These are phyloP conservation scores for Nannochloris sp. DNA, from an alignment of 139 green algal species.

Conservation along the genomic window DNA sequence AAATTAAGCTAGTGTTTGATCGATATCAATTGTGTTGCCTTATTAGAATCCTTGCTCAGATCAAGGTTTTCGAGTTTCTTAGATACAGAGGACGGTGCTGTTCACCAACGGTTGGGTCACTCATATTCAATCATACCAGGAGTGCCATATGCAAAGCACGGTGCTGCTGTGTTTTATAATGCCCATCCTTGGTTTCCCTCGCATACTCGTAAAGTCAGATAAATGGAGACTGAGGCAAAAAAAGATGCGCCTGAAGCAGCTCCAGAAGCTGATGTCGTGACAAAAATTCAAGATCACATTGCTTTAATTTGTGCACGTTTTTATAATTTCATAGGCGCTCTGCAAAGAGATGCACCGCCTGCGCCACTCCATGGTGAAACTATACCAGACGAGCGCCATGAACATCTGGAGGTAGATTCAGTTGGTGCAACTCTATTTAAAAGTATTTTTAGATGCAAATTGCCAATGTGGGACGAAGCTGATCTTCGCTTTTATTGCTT, in stretches of 20 bases:
- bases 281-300: conserved; percentile 9
- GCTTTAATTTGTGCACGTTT: conserved; percentile 9
- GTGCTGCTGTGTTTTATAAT: too few species aligned
- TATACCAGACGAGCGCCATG: not conserved
- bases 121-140: too few species aligned
- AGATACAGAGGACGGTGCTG: too few species aligned
- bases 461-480: not conserved
- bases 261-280: conserved; percentile 11
- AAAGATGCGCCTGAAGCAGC: too few species aligned
- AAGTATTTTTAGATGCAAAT: not conserved
- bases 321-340: conserved; percentile 20
- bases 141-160: too few species aligned
- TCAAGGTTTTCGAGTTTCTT: too few species aligned
- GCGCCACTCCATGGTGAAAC: not conserved
- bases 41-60: not conserved
- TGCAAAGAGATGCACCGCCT: conserved; percentile 23
- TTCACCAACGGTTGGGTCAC: too few species aligned
- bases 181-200: too few species aligned
- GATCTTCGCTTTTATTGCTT: not conserved
- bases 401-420: not conserved
- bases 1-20: not conserved
- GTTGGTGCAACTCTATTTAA: not conserved
- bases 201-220: too few species aligned
- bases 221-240: too few species aligned
- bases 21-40: not conserved